Evolutionary conservation across 306 rosid species (phyloP).

Genomic region (Lotus japonicus): DNA sequence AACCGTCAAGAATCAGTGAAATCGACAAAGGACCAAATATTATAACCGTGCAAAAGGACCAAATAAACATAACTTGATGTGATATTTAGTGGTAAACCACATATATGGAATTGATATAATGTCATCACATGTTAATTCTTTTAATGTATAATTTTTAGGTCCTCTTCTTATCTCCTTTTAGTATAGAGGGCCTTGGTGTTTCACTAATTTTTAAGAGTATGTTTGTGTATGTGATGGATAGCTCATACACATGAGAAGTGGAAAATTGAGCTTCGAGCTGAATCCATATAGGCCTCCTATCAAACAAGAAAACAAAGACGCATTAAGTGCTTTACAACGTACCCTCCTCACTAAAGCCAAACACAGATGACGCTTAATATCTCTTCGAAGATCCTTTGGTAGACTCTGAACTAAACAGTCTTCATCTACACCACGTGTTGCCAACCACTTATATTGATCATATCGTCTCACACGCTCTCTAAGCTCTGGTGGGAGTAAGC

Average conservation of each 20-base stretch:
- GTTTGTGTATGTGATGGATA: too few species aligned
- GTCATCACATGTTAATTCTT: background rate
- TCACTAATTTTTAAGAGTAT: background rate
- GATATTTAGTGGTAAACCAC: background rate
- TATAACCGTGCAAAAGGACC: constrained; percentile 9
- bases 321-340: constrained; percentile 27
- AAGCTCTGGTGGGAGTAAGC: constrained; percentile 82
- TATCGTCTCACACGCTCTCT: constrained; percentile 95
- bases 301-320: too few species aligned
- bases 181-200: background rate
- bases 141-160: background rate
- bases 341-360: constrained; percentile 98
- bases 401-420: constrained; percentile 80
- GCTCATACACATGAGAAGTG: too few species aligned
- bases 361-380: constrained; percentile 94
- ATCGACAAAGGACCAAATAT: background rate
- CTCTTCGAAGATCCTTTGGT: constrained; percentile 97
- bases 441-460: constrained; percentile 98
- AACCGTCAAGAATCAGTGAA: background rate
- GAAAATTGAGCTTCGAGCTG: too few species aligned
- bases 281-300: too few species aligned
- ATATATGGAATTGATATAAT: background rate
- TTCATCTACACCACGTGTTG: constrained; percentile 96
- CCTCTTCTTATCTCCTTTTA: background rate
- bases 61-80: background rate